phyloP scores from a whole-genome alignment of 2,329 filamentous ascomycete genomes.

The Rutstroemia sp. region DNA sequence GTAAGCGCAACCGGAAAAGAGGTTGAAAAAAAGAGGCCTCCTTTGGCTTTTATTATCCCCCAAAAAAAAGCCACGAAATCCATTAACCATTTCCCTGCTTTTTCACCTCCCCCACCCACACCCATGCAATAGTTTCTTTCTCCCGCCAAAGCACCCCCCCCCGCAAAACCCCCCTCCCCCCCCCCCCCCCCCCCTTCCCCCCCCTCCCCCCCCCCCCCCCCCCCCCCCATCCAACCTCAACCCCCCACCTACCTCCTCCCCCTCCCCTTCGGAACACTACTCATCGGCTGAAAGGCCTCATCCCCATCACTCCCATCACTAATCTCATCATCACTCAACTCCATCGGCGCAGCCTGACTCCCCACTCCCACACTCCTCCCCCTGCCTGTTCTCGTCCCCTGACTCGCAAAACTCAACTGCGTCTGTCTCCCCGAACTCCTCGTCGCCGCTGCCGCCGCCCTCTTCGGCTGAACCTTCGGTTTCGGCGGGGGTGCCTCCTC shows the following conservation, averaged over 20 bases:
- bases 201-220: too few relatives aligned
- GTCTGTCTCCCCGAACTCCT: slow-evolving; percentile 37
- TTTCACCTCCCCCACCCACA: too few relatives aligned
- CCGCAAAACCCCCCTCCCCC: too few relatives aligned
- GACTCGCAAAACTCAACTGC: slow-evolving; percentile 40
- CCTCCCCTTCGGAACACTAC: background rate
- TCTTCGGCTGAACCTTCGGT: slow-evolving; percentile 30
- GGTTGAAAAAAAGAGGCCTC: too few relatives aligned
- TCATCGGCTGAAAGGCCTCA: slow-evolving; percentile 46
- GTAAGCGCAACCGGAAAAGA: too few relatives aligned
- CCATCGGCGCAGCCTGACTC: slow-evolving; percentile 32
- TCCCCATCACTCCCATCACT: slow-evolving; percentile 40
- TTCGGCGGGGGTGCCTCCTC: slow-evolving; percentile 36
- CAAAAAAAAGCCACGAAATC: too few relatives aligned
- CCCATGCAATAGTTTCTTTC: too few relatives aligned
- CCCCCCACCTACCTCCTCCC: background rate
- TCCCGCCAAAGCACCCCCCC: too few relatives aligned
- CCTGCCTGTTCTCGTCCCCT: slow-evolving; percentile 30
- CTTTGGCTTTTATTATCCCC: too few relatives aligned
- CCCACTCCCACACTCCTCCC: background rate
- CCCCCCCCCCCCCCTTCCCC: too few relatives aligned
- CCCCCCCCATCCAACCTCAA: background rate
- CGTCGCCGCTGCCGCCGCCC: slow-evolving; percentile 17
- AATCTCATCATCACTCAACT: slow-evolving; percentile 60
- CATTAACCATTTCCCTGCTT: too few relatives aligned